Base-by-base conservation (phyloP, 768 basidiomycete genomes). In the Termitomyces titanicus region DNA sequence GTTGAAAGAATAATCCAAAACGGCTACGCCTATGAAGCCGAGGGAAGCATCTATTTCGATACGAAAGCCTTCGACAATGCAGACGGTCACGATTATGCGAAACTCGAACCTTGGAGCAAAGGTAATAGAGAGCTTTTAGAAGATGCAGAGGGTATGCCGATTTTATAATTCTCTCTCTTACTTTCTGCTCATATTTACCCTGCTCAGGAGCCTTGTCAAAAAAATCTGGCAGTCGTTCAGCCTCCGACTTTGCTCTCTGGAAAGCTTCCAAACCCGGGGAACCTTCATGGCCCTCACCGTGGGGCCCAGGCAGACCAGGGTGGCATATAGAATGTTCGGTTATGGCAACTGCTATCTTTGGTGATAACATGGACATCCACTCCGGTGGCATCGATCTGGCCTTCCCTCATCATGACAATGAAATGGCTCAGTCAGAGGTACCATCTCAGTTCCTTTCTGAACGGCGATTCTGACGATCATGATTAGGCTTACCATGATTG, bases 301-400 rank as follows among this genome's bases (percentile, higher is more conserved):
- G 97, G 97, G 97, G 97, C 17, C 76, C 76, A 39, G 94, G 95
- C n/a, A 81, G 96, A 40, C 96, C 96, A 3, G 96, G 96, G 15
- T 99, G 96, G 96, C 96, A 99, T 69, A 98, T 99, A 55, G 96
- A 99, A 69, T 99, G 96, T 72, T 95, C 92, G 3, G 96, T 97
- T 33, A 99, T 99, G 96, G 95, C 95, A 17, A 89, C 85, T 60
- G 94, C 88, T 31, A 77, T 98, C 46, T 76, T 98, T 43, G 96
- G 95, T 3, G 81, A 86, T 54, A 88, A 85, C 55, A 91, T 99
- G 85, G 97, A 98, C 70, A 94, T 99, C 58, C 97, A 99, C 69
- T 97, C 94, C 8, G 97, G 97, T 48, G 97, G 97, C 5, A 86
- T 92, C 38, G 97, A 99, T 73, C 78, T 99, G 47, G 90, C 93